These are phyloP conservation scores for Candida mattraensis DNA, from an alignment of 805 yeast species.

Conservation along the genomic window DNA sequence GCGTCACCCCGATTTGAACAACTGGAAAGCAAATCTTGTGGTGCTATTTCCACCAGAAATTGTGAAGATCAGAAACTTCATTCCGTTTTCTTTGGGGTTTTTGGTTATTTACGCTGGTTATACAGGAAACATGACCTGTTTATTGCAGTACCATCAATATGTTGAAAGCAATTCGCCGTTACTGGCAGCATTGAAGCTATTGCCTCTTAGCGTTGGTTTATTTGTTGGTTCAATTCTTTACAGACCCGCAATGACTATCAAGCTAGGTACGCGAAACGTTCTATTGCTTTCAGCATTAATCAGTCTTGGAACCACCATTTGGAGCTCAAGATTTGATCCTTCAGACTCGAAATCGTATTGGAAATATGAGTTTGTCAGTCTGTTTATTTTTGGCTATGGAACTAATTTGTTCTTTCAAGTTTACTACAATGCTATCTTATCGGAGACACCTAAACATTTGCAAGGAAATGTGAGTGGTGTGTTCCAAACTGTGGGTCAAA, in stretches of 20 bases:
- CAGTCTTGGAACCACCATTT: conserved; percentile 16
- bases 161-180: conserved; percentile 33
- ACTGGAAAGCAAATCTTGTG: conserved; percentile 22
- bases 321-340: conserved; percentile 25
- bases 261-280: conserved; percentile 24
- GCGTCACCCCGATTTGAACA: neutral
- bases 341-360: conserved; percentile 19
- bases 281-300: conserved; percentile 14
- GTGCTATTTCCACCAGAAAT: conserved; percentile 26
- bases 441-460: conserved; percentile 36
- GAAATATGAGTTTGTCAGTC: conserved; percentile 27
- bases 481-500: conserved; percentile 36
- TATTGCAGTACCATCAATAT: conserved; percentile 28
- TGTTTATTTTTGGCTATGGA: conserved; percentile 21
- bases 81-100: conserved; percentile 16
- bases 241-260: conserved; percentile 10
- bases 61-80: conserved; percentile 24
- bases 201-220: conserved; percentile 37
- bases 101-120: conserved; percentile 15
- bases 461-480: conserved; percentile 42
- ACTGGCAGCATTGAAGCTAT: conserved; percentile 37
- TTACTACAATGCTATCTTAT: conserved; percentile 33
- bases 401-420: conserved; percentile 36
- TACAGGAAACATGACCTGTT: conserved; percentile 7
- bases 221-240: conserved; percentile 29